Conservation (phyloP, 2,329 filamentous ascomycete species). For the Dendrostoma leiphaemia region DNA sequence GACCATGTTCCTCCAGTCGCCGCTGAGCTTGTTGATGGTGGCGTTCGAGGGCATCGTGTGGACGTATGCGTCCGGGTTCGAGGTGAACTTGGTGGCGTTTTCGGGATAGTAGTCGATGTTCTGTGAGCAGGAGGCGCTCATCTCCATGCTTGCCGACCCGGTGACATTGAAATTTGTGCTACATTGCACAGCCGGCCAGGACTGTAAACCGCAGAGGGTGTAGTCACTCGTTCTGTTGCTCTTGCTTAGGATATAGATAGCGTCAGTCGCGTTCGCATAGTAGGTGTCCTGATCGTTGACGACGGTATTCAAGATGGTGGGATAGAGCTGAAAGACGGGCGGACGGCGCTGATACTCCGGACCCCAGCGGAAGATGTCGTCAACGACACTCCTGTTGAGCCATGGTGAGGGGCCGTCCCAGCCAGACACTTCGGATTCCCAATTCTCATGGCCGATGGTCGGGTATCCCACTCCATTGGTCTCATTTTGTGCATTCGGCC, state of each 20-base stretch:
- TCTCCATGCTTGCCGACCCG: slow-evolving; percentile 54
- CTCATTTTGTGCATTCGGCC: slow-evolving; percentile 46
- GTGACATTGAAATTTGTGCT: slow-evolving; percentile 60
- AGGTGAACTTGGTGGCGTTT: not conserved
- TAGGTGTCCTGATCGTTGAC: slow-evolving; percentile 46
- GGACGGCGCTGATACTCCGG: slow-evolving; percentile 46
- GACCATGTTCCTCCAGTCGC: slow-evolving; percentile 56
- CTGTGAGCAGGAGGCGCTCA: slow-evolving; percentile 57
- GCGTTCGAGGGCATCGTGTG: slow-evolving; percentile 35
- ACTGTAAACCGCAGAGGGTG: slow-evolving; percentile 66
- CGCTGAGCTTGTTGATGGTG: slow-evolving; percentile 23
- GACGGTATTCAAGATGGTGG: slow-evolving; percentile 65
- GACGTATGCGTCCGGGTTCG: slow-evolving; percentile 55
- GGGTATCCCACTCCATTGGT: slow-evolving; percentile 24
- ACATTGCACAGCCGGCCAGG: slow-evolving; percentile 63
- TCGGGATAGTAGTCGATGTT: slow-evolving; percentile 4
- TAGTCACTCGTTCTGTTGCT: slow-evolving; percentile 43
- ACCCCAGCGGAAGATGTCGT: slow-evolving; percentile 71
- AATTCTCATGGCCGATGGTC: slow-evolving; percentile 32
- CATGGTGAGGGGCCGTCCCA: too few relatives aligned
- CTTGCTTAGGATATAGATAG: slow-evolving; percentile 67
- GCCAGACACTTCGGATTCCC: slow-evolving; percentile 38
- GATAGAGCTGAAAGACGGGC: slow-evolving; percentile 54
- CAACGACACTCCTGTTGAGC: slow-evolving; percentile 58
- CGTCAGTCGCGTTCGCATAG: slow-evolving; percentile 32